These are phyloP conservation scores for Scalesia atractyloides DNA, from an alignment of 129 eudicot species.

Conservation along the genomic window DNA sequence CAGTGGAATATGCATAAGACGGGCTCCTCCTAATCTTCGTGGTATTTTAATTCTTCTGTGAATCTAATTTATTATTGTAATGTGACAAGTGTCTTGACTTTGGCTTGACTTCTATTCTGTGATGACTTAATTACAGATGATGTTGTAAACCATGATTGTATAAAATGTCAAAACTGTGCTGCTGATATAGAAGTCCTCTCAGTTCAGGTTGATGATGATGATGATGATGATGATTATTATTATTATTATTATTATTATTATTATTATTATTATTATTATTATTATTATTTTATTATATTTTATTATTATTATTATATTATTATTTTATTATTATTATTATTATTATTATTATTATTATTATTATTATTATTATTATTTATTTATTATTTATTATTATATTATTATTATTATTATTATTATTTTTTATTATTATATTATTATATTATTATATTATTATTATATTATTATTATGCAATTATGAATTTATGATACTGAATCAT, in stretches of 20 bases:
- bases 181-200: conserved; percentile 65
- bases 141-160: conserved; percentile 43
- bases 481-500: not conserved
- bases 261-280: too few species aligned
- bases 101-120: not conserved
- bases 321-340: too few species aligned
- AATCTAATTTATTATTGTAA: not conserved
- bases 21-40: conserved; percentile 54
- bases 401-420: too few species aligned
- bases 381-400: too few species aligned
- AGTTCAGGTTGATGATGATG: conserved; percentile 51
- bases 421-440: too few species aligned
- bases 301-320: too few species aligned
- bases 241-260: not conserved
- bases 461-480: too few species aligned
- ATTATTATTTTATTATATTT: too few species aligned
- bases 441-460: too few species aligned
- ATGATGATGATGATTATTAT: not conserved
- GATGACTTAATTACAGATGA: conserved; percentile 39
- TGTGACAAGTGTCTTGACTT: not conserved
- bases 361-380: too few species aligned
- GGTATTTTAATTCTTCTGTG: conserved; percentile 33
- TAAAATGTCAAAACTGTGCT: conserved; percentile 73
- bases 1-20: conserved; percentile 88
- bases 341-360: too few species aligned